A percentile compares a stretch with the other conserved stretches of the same genome.
phyloP scores from a whole-genome alignment of 2,329 filamentous ascomycete species.

The Arthrinium phaeospermum region DNA sequence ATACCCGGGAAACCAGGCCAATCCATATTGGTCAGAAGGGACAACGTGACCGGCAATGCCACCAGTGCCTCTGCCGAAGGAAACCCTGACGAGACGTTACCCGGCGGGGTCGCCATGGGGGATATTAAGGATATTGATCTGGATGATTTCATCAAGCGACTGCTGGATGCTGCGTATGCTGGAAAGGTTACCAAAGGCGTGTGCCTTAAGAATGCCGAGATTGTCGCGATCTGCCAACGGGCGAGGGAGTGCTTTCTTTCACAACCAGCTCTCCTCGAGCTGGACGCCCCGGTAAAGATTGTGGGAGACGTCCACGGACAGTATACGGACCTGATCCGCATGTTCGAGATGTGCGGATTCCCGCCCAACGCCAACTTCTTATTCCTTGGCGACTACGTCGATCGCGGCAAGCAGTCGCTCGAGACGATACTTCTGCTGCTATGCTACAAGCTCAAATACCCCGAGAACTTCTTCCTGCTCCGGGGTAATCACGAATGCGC shows the following conservation, averaged over 20 bases:
- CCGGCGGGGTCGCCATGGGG: conserved; percentile 75
- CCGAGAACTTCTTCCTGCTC: conserved; percentile 95
- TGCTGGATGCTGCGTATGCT: conserved; percentile 92
- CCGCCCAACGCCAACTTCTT: conserved; percentile 91
- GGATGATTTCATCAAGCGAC: conserved; percentile 94
- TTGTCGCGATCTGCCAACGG: conserved; percentile 88
- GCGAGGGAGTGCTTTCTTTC: conserved; percentile 88
- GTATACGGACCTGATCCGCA: conserved; percentile 92
- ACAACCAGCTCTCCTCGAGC: conserved; percentile 89
- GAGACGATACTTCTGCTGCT: conserved; percentile 92
- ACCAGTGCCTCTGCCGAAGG: conserved; percentile 48
- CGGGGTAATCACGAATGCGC: conserved; percentile 97
- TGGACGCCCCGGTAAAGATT: conserved; percentile 95
- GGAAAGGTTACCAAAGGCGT: conserved; percentile 98
- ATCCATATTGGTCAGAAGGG: conserved; percentile 86
- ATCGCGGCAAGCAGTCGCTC: conserved; percentile 92
- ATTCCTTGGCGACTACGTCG: conserved; percentile 95
- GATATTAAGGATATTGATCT: conserved; percentile 92
- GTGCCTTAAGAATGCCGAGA: conserved; percentile 96
- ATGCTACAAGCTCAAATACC: conserved; percentile 97
- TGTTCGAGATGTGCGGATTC: conserved; percentile 99
- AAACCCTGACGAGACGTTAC: conserved; percentile 45
- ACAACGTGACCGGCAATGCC: conserved; percentile 59
- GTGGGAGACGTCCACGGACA: conserved; percentile 97
- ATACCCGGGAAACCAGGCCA: conserved; percentile 74